Evolutionary conservation across 192 early-diverging fungal genomes (phyloP).

Genomic region (Coemansia reversa): DNA sequence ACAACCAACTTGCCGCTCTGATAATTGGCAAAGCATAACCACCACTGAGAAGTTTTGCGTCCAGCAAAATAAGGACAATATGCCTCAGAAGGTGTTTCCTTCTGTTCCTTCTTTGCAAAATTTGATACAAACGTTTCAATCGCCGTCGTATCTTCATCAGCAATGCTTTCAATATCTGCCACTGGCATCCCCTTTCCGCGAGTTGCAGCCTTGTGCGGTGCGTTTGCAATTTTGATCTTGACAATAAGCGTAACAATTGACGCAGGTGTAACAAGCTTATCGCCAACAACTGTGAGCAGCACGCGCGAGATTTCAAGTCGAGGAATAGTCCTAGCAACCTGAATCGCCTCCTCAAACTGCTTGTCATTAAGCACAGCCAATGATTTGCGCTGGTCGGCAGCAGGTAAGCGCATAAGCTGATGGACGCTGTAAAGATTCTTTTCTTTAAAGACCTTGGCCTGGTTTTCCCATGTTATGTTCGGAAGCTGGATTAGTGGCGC

Average conservation of each 20-base stretch:
- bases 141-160: constrained; percentile 42
- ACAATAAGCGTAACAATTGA: constrained; percentile 74
- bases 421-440: constrained; percentile 56
- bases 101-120: constrained; percentile 26
- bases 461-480: constrained; percentile 67
- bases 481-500: constrained; percentile 86
- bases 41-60: constrained; percentile 84
- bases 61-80: constrained; percentile 56
- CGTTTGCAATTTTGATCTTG: constrained; percentile 43
- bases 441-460: constrained; percentile 60
- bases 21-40: constrained; percentile 85
- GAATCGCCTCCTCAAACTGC: constrained; percentile 68
- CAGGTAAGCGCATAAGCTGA: constrained; percentile 67
- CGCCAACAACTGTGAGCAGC: constrained; percentile 80
- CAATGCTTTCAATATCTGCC: constrained; percentile 49
- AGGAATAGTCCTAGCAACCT: constrained; percentile 80
- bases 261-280: constrained; percentile 74
- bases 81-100: constrained; percentile 44
- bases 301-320: constrained; percentile 71
- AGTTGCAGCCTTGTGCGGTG: constrained; percentile 18
- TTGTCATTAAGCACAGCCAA: constrained; percentile 58
- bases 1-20: constrained; percentile 82
- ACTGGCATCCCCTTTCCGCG: constrained; percentile 28
- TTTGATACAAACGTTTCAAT: constrained; percentile 42
- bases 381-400: constrained; percentile 62